Evolutionary conservation across 768 basidiomycete species (phyloP).

Genomic region (Leccinellum albellum): DNA sequence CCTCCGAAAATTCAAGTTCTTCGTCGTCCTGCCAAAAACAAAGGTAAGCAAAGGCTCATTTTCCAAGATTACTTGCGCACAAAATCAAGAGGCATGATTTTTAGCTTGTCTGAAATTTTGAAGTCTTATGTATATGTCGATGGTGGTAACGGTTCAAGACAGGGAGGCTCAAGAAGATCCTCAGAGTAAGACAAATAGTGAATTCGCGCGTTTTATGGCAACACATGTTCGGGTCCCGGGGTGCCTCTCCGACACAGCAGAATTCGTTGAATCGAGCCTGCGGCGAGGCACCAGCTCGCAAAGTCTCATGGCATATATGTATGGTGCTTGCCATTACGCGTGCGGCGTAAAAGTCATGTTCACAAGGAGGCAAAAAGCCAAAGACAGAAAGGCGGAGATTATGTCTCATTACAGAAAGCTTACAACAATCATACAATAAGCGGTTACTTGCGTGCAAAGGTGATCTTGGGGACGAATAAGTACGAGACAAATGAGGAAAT

Average conservation of each 20-base stretch:
- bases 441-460: constrained; percentile 67
- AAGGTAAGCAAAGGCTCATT: constrained; percentile 1
- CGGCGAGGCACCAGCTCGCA: constrained; percentile 25
- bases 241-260: constrained; percentile 6
- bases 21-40: constrained; percentile 24
- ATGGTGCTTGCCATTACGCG: constrained; percentile 25
- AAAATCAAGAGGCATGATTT: constrained; percentile 17
- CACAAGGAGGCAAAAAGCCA: constrained; percentile 13
- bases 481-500: neutral
- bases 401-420: constrained; percentile 30
- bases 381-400: constrained; percentile 17
- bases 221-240: constrained; percentile 1
- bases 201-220: constrained; percentile 7
- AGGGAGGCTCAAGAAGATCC: neutral
- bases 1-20: constrained; percentile 14
- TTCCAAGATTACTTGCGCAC: constrained; percentile 12
- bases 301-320: constrained; percentile 20
- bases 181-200: neutral
- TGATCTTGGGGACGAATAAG: constrained; percentile 45
- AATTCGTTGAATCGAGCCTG: constrained; percentile 2
- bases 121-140: constrained; percentile 6
- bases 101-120: neutral
- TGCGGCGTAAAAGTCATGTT: constrained; percentile 17
- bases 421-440: constrained; percentile 28
- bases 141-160: constrained; percentile 9